phyloP scores from a whole-genome alignment of 306 rosid genomes.

The Rosa rugosa region DNA sequence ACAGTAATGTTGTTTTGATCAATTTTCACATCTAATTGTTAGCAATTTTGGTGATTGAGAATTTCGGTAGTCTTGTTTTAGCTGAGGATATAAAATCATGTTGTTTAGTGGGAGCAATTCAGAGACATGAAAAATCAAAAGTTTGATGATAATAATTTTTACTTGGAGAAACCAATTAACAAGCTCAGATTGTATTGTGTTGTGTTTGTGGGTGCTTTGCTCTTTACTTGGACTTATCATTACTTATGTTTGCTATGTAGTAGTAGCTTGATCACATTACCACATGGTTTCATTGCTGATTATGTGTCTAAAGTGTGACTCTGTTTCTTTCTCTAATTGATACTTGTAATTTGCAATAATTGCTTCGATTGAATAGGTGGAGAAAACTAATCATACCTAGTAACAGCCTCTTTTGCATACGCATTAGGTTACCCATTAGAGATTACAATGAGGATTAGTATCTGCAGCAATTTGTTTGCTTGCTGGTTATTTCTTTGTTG shows the following conservation, averaged over 20 bases:
- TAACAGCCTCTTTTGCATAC: background rate
- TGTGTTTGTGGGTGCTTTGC: background rate
- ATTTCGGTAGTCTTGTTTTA: background rate
- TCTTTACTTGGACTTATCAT: background rate
- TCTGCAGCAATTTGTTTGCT: background rate
- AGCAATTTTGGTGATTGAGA: background rate
- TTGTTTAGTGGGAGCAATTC: slow-evolving; percentile 4
- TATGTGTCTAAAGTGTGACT: background rate
- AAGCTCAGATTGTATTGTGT: too few relatives aligned
- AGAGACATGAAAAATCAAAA: background rate
- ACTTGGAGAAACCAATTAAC: background rate
- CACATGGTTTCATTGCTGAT: background rate
- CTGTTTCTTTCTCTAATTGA: background rate
- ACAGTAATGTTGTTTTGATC: background rate
- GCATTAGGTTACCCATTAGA: background rate
- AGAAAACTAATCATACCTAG: background rate
- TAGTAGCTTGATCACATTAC: too few relatives aligned
- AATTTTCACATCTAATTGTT: background rate
- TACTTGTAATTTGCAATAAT: background rate
- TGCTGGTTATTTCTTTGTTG: background rate
- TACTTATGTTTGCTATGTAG: too few relatives aligned
- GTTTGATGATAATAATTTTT: background rate
- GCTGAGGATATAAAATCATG: background rate
- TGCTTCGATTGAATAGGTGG: background rate
- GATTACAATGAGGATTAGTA: background rate